phyloP scores from a whole-genome alignment of 2,329 filamentous ascomycete genomes.

The Trichoderma pleuroti region DNA sequence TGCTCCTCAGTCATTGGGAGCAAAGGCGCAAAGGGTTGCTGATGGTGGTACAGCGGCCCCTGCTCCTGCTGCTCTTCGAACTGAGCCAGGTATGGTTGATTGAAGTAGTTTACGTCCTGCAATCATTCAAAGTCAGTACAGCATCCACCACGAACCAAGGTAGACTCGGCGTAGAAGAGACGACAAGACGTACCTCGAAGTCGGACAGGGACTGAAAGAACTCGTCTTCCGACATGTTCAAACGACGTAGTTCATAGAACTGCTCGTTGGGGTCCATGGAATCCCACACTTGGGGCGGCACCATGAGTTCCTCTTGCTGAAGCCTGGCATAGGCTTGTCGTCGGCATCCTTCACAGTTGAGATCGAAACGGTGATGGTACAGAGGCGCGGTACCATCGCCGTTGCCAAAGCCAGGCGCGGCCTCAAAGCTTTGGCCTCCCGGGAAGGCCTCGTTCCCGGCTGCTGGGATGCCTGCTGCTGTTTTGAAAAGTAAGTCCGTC shows the following conservation, averaged over 20 bases:
- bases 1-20: background rate
- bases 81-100: background rate
- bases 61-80: background rate
- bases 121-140: background rate
- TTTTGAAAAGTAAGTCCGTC: background rate
- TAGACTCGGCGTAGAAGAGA: background rate
- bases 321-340: background rate
- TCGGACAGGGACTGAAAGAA: slow-evolving; percentile 22
- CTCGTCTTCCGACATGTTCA: slow-evolving; percentile 18
- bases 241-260: background rate
- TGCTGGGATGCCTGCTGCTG: background rate
- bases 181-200: slow-evolving; percentile 18
- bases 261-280: background rate
- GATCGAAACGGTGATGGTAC: background rate
- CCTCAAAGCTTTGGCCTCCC: background rate
- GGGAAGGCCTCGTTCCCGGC: background rate
- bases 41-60: background rate
- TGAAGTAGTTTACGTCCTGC: slow-evolving; percentile 12
- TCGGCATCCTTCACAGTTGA: too few species aligned
- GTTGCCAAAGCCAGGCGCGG: background rate
- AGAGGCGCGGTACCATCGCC: background rate
- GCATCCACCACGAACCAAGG: background rate
- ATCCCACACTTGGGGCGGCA: background rate
- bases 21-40: background rate
- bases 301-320: background rate